Evolutionary conservation across 106 monocot genomes (phyloP), one percentile per base, ranked within the genome.

Genomic region (Apostasia ramifera): DNA sequence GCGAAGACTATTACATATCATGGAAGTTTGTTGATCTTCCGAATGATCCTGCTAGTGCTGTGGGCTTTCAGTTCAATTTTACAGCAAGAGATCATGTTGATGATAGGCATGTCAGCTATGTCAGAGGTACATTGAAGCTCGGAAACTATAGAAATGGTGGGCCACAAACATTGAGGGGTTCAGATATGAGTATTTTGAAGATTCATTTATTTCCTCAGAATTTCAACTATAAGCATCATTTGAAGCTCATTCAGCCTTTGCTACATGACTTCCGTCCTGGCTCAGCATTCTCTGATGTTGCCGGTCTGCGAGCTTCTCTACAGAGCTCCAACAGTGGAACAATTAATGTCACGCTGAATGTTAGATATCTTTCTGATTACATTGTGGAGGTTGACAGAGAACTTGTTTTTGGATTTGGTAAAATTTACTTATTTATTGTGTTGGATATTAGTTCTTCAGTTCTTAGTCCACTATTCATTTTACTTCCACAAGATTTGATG

Each of bases 1-100:
- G 57, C 44, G 79, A 79, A 49, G 81, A 84, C 63, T 84, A 80
- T 64, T 95, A 76, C 55, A 84, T 95, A 57, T 86, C 95, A 55
- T 95, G 95, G 95, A 79, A 89, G 26, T 95, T 95, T 79, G 70
- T 92, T 61, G 95, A 95, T 63, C 86, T 89, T 64, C 89, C 89
- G 8, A 82, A 81, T 70, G 55, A 79, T 71, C 88, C 95, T 58
- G 92, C 95, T 1, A 70, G 72, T 51, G 92, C 95, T 70, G 86
- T 92, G 9, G 95, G 86, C 64, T 95, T 95, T 78, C 81, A 83
- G 58, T 95, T 95, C 71, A 95, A 86, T 71, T 78, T 95, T 48
- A 84, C 82, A 49, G 71, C 95, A 42, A 89, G 74, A 44, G 78
- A 79, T 40, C 91, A 86, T 76, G 56, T 44, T 63, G 71, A 92